Conservation (phyloP, 1,284 basidiomycete genomes). For the Rhizopogon parksii region DNA sequence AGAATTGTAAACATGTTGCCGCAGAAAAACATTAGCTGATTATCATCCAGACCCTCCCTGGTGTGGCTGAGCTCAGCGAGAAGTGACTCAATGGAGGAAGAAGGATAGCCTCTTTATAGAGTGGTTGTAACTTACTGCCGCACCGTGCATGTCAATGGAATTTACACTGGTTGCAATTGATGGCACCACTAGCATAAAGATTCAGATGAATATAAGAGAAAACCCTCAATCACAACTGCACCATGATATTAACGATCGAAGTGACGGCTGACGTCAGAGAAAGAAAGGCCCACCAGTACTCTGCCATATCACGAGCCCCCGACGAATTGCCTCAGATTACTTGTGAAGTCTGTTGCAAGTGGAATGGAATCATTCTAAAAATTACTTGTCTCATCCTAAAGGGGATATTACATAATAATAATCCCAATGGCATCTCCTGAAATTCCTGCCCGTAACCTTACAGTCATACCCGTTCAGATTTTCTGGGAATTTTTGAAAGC, state of each 20-base stretch:
- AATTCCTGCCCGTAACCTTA: background rate
- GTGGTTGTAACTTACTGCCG: background rate
- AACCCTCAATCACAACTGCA: no score
- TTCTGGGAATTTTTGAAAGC: background rate
- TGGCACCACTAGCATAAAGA: no score
- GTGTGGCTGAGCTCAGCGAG: constrained; percentile 77
- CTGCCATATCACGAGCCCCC: no score
- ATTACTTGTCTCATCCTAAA: background rate
- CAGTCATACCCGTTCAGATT: background rate
- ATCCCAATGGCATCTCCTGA: background rate
- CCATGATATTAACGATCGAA: no score
- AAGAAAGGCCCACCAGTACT: no score
- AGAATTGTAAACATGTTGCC: constrained; percentile 14
- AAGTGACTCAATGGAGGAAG: constrained; percentile 27
- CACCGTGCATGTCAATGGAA: background rate
- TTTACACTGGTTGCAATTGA: background rate
- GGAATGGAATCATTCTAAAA: no score
- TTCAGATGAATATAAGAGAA: no score
- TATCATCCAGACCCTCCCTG: constrained; percentile 60
- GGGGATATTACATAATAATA: background rate
- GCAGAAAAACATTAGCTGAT: constrained; percentile 7
- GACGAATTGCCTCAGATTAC: no score
- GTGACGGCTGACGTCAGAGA: background rate
- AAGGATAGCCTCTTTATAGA: background rate
- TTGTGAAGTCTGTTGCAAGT: background rate